phyloP scores from a whole-genome alignment of 176 grass and related monocot genomes.

The Eleusine indica region DNA sequence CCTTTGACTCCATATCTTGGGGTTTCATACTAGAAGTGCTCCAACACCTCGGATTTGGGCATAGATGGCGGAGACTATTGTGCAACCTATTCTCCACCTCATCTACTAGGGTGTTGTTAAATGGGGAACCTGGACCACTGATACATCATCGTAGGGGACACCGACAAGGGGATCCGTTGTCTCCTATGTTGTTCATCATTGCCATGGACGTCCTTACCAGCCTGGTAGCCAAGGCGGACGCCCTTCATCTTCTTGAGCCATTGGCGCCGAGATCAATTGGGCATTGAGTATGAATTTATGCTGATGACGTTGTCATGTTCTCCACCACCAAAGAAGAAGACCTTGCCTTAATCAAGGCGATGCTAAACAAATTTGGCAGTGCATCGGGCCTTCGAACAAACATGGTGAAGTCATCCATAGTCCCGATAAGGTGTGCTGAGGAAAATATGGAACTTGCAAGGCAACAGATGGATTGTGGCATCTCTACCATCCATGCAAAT shows the following conservation, averaged over 20 bases:
- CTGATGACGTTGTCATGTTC: background rate
- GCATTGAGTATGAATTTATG: background rate
- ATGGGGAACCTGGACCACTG: no score
- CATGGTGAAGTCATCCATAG: background rate
- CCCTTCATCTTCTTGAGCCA: background rate
- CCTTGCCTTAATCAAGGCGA: accelerated
- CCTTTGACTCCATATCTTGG: background rate
- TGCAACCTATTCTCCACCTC: background rate
- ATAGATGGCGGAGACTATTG: background rate
- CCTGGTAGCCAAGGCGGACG: accelerated
- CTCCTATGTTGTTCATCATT: background rate
- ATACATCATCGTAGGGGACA: background rate
- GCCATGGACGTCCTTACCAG: background rate
- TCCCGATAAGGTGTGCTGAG: background rate
- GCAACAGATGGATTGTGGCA: no score
- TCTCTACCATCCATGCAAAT: no score
- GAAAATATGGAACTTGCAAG: accelerated
- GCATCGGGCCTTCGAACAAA: background rate
- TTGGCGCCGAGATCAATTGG: background rate
- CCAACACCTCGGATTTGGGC: background rate
- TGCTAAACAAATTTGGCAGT: background rate
- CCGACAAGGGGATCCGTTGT: background rate
- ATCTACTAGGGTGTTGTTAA: background rate
- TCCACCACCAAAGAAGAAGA: accelerated
- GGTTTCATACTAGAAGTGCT: background rate